Base-by-base conservation (phyloP, 768 basidiomycete genomes). In the Trametes sanguinea region DNA sequence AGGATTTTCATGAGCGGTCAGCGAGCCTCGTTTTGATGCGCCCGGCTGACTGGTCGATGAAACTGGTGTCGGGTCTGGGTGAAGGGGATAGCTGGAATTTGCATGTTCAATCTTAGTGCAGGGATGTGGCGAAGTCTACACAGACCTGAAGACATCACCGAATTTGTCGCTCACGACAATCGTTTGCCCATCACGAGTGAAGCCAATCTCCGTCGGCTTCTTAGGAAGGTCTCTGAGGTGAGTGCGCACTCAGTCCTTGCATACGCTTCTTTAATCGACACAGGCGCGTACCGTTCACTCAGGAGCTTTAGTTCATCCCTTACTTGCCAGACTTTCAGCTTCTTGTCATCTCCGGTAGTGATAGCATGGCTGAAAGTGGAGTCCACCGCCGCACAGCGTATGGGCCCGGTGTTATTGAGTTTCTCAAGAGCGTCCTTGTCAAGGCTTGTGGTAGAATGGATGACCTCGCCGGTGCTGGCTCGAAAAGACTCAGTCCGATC, bases 131-230 rank as follows among this genome's bases (percentile, higher is more conserved):
- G 27, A 10, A 6, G 4, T 10, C 17, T 22, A 13, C 8, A 45
- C 48, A 11, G 52, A 90, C 92, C 85, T 85, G 76, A 94, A 96
- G 43, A 96, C 83, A 70, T 98, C 96, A 0, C 96, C 96, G 64
- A 97, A 95, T 75, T 97, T 98, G 75, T 99, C 96, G 2, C 93
- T 85, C 11, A 92, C 85, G 2, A 98, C 73, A 61, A 99, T 86
- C 0, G 82, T 85, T 63, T 84, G 75, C 0, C 81, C 82, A 46
- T 87, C 80, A 4, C 70, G 75, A 0, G 88, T 86, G 67, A 97
- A 86, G 0, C 75, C 72, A 30, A 97, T 70, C 1, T 78, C 78
- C 0, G 93, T 94, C 0, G 92, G 86, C 61, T 88, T 88, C 76
- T 98, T 98, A 0, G 90, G 87, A 2, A 95, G 78, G 63, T 91